These are phyloP conservation scores for Fragaria iinumae DNA, from an alignment of 306 rosid genomes.

Conservation along the genomic window DNA sequence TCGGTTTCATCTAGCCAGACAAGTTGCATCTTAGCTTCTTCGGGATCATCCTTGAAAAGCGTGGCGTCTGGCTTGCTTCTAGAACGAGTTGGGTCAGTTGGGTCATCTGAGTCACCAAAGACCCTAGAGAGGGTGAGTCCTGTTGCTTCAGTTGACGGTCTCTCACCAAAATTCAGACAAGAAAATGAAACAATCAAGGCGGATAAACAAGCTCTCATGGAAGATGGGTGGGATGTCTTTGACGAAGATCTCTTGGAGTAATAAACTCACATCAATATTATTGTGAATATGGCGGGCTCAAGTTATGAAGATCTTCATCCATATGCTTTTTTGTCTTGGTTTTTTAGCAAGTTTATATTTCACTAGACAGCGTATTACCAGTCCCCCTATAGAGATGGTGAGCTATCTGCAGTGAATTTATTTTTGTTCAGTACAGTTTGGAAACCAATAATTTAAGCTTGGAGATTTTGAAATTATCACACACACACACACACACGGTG, in stretches of 20 bases:
- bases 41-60: constrained; percentile 44
- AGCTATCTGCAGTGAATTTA: neutral
- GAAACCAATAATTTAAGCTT: neutral
- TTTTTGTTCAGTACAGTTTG: neutral
- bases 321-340: neutral
- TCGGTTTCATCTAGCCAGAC: constrained; percentile 88
- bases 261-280: neutral
- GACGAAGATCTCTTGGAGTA: constrained; percentile 33
- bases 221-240: constrained; percentile 71
- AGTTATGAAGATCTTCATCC: neutral
- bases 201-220: constrained; percentile 47
- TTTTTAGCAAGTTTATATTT: neutral
- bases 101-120: constrained; percentile 32
- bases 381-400: neutral
- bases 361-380: neutral
- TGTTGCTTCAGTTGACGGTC: constrained; percentile 27
- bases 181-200: constrained; percentile 31
- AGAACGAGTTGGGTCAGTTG: constrained; percentile 38
- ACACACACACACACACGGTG: too few relatives aligned
- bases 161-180: constrained; percentile 15
- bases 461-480: neutral
- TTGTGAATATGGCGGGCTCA: constrained; percentile 29
- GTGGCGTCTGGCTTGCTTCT: constrained; percentile 16
- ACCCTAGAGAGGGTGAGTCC: constrained; percentile 13
- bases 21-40: constrained; percentile 64